Percentiles rank a stretch among this genome's conserved stretches.
Evolutionary conservation across 1,284 basidiomycete genomes (phyloP).

Genomic region (Xerocomus tenax): DNA sequence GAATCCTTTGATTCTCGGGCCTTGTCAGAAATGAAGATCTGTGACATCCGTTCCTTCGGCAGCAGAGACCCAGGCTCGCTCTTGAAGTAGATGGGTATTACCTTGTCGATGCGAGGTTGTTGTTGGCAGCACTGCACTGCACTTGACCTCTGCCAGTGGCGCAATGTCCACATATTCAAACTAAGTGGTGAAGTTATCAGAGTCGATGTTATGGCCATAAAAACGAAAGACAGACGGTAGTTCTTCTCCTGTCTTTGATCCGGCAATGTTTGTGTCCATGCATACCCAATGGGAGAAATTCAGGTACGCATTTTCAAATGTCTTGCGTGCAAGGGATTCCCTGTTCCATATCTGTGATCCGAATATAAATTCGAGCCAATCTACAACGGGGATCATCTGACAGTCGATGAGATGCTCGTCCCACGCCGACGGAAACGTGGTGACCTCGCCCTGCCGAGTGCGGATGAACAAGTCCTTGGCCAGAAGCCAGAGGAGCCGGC

Average conservation of each 20-base stretch:
- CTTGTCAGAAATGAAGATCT: constrained; percentile 11
- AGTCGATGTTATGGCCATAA: no score
- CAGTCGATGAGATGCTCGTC: constrained; percentile 3
- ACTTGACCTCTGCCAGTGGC: constrained; percentile 12
- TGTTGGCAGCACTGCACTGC: constrained; percentile 10
- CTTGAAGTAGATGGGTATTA: constrained; percentile 13
- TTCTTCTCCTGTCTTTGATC: neutral
- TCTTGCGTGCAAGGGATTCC: neutral
- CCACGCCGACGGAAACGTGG: neutral
- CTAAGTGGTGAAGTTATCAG: neutral
- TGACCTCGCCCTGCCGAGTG: no score
- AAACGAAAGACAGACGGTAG: neutral
- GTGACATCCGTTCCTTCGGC: constrained; percentile 1
- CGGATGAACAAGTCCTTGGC: constrained; percentile 10
- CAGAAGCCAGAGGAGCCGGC: constrained; percentile 10
- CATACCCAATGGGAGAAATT: constrained; percentile 15
- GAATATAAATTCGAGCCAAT: constrained; percentile 12
- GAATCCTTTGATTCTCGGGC: neutral
- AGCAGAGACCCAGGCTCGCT: neutral
- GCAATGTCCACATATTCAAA: constrained; percentile 4
- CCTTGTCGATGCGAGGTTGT: constrained; percentile 5
- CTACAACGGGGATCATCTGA: constrained; percentile 4
- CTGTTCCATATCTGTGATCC: neutral
- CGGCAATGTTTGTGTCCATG: constrained; percentile 5
- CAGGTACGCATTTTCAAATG: constrained; percentile 6